Evolutionary conservation across 2,329 filamentous ascomycete genomes (phyloP).

Genomic region (Neonectria ditissima): DNA sequence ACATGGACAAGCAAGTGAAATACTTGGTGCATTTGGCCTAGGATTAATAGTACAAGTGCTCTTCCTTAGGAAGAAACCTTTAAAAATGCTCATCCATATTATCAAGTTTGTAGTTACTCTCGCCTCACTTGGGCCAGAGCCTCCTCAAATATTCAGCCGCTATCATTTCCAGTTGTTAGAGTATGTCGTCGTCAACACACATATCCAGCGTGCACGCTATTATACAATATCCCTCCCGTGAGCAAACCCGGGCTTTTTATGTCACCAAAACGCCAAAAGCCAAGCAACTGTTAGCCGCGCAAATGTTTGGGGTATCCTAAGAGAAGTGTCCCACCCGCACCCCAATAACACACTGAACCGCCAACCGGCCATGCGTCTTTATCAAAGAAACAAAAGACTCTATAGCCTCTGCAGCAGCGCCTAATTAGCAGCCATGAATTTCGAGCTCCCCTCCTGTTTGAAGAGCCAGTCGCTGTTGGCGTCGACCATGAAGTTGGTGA

Average conservation of each 20-base stretch:
- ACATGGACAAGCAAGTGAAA: no score
- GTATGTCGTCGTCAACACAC: constrained; percentile 3
- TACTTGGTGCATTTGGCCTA: no score
- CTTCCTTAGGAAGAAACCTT: no score
- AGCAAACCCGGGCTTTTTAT: neutral
- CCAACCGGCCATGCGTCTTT: constrained; percentile 6
- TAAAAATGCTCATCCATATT: no score
- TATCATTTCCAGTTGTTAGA: neutral
- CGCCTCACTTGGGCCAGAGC: neutral
- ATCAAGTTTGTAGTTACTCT: neutral
- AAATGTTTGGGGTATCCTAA: constrained; percentile 20
- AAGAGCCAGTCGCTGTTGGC: constrained; percentile 81
- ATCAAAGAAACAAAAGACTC: neutral
- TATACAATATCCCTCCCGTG: constrained; percentile 14
- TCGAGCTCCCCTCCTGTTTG: constrained; percentile 58
- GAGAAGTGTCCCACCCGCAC: constrained; percentile 6
- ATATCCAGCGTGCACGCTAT: constrained; percentile 2
- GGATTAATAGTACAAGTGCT: no score
- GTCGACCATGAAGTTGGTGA: constrained; percentile 82
- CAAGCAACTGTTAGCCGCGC: constrained; percentile 1
- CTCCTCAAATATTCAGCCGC: neutral
- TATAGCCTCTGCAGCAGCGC: neutral
- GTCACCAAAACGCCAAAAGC: constrained; percentile 16
- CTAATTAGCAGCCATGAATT: constrained; percentile 44
- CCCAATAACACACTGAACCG: constrained; percentile 2